Percentiles rank a stretch among this genome's conserved stretches.
Conservation (phyloP, 106 monocot species). For the Platanthera zijinensis region DNA sequence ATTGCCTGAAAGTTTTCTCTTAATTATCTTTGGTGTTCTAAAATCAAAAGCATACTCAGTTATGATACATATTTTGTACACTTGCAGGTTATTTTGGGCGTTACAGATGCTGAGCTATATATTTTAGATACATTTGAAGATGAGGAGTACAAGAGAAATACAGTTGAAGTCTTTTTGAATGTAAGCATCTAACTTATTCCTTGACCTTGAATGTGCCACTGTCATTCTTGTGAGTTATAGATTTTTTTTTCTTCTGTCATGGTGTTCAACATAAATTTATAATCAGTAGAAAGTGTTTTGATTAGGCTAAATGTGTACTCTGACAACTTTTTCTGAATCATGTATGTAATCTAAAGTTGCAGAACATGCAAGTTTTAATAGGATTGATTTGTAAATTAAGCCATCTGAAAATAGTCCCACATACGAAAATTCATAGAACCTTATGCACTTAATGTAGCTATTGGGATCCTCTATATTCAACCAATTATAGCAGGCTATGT, state of each 20-base stretch:
- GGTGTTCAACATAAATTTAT: neutral
- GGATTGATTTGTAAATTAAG: too few relatives aligned
- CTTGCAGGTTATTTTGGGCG: conserved; percentile 42
- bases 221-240: too few relatives aligned
- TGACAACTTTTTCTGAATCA: too few relatives aligned
- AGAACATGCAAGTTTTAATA: too few relatives aligned
- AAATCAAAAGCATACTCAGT: neutral
- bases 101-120: conserved; percentile 51
- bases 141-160: conserved; percentile 45
- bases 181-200: conserved; percentile 25
- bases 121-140: conserved; percentile 63
- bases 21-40: neutral
- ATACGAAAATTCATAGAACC: too few relatives aligned
- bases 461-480: too few relatives aligned
- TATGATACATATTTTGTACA: neutral
- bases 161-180: conserved; percentile 51
- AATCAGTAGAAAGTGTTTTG: neutral
- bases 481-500: too few relatives aligned
- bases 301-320: too few relatives aligned
- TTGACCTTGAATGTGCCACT: neutral
- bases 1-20: neutral
- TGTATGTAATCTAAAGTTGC: neutral
- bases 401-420: too few relatives aligned
- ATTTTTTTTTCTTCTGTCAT: too few relatives aligned
- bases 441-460: too few relatives aligned